Evolutionary conservation across 1,284 basidiomycete species (phyloP).

Genomic region (Heterobasidion irregulare): DNA sequence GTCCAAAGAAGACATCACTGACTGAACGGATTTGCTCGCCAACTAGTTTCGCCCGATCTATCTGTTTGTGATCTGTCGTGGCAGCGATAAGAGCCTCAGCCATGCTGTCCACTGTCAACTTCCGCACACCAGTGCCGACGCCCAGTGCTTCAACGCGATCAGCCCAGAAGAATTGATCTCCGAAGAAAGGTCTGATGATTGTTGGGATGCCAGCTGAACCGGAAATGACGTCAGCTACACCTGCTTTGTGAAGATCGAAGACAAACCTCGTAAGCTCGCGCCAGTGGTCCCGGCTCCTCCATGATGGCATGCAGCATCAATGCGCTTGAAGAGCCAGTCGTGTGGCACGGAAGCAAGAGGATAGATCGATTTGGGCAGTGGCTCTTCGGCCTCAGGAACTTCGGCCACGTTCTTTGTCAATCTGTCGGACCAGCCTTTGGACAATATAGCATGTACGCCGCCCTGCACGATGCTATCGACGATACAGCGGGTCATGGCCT

Average conservation of each 20-base stretch:
- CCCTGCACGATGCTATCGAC: conserved; percentile 82
- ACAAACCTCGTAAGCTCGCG: conserved; percentile 79
- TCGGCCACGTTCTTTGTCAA: conserved; percentile 57
- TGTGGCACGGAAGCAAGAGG: conserved; percentile 87
- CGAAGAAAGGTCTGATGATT: conserved; percentile 96
- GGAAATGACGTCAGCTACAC: conserved; percentile 1
- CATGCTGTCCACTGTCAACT: conserved; percentile 73
- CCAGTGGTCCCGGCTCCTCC: conserved; percentile 96
- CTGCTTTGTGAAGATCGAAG: not conserved
- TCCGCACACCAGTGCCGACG: conserved; percentile 79
- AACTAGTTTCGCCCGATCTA: conserved; percentile 73
- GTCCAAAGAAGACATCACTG: conserved; percentile 16
- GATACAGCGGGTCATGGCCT: conserved; percentile 84
- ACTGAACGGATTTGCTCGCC: conserved; percentile 83
- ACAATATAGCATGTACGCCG: conserved; percentile 86
- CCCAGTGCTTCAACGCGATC: conserved; percentile 91
- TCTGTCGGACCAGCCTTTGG: conserved; percentile 97
- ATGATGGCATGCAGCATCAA: conserved; percentile 96
- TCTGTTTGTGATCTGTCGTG: conserved; percentile 83
- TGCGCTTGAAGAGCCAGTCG: conserved; percentile 92
- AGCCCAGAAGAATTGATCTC: conserved; percentile 97
- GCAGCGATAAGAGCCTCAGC: conserved; percentile 73
- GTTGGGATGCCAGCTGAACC: conserved; percentile 83
- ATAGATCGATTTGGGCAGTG: conserved; percentile 73
- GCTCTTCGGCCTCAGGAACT: conserved; percentile 52